Conservation (phyloP, 2,329 filamentous ascomycete genomes). For the Trichoderma sp. region DNA sequence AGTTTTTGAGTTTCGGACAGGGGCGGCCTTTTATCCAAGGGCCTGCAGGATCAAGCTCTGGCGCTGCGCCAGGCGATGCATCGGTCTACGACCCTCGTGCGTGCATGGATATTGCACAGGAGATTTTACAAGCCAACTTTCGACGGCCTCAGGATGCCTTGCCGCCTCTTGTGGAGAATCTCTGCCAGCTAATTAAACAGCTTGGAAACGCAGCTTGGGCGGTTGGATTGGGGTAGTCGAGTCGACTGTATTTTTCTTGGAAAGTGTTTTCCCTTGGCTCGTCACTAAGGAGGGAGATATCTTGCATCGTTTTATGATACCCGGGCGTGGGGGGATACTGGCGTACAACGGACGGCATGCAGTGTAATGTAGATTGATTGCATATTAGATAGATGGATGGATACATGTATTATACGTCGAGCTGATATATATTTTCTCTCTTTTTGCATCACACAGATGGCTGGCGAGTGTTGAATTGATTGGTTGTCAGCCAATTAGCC, state of each 20-base stretch:
- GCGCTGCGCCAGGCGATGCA: constrained; percentile 35
- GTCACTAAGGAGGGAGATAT: not conserved
- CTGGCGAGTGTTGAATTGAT: not conserved
- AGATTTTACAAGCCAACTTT: constrained; percentile 58
- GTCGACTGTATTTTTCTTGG: not conserved
- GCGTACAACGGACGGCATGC: not conserved
- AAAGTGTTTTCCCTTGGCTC: not conserved
- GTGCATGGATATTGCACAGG: constrained; percentile 60
- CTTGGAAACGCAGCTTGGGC: constrained; percentile 54
- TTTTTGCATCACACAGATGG: not conserved
- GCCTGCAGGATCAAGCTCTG: constrained; percentile 25
- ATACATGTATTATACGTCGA: not conserved
- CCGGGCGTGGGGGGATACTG: not conserved
- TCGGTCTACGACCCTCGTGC: constrained; percentile 57
- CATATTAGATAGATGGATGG: not conserved
- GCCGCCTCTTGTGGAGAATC: constrained; percentile 67
- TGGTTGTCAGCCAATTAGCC: not conserved
- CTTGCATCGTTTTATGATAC: not conserved
- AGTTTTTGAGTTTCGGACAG: constrained; percentile 59
- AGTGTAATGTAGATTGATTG: not conserved
- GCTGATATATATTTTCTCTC: not conserved
- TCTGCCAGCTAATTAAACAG: constrained; percentile 64
- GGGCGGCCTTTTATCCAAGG: constrained; percentile 54
- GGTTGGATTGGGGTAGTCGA: constrained; percentile 35
- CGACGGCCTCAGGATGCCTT: constrained; percentile 42